Evolutionary conservation across 768 basidiomycete species (phyloP).

Genomic region (Lactifluus piperatus): DNA sequence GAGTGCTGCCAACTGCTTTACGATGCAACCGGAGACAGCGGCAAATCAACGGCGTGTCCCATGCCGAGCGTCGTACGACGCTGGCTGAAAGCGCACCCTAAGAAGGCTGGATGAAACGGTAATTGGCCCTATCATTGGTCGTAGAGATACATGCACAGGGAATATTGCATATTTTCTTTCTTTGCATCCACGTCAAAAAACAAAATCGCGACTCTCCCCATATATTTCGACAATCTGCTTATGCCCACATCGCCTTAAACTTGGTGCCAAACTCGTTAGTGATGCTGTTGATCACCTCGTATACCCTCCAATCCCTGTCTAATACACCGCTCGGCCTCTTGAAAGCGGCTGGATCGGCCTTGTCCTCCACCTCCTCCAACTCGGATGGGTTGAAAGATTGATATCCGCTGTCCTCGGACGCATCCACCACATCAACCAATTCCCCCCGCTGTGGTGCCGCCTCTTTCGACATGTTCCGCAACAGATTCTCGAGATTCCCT

Average conservation of each 20-base stretch:
- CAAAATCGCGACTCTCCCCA: not conserved
- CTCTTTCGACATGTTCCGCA: slow-evolving; percentile 25
- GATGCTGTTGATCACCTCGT: slow-evolving; percentile 37
- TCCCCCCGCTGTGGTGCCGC: slow-evolving; percentile 10
- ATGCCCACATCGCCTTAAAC: slow-evolving; percentile 50
- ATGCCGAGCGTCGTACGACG: slow-evolving; percentile 40
- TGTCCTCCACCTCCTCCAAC: slow-evolving; percentile 23
- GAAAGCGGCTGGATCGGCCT: slow-evolving; percentile 21
- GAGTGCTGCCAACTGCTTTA: slow-evolving; percentile 55
- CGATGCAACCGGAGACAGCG: slow-evolving; percentile 30
- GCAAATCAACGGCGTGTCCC: slow-evolving; percentile 56
- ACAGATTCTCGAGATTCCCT: slow-evolving; percentile 40
- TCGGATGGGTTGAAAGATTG: slow-evolving; percentile 27
- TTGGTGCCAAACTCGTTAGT: slow-evolving; percentile 47
- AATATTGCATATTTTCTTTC: not conserved
- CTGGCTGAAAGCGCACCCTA: slow-evolving; percentile 51
- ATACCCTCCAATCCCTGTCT: slow-evolving; percentile 47
- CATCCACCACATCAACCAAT: slow-evolving; percentile 18
- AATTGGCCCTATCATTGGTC: not conserved
- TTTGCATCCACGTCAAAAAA: not conserved
- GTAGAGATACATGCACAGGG: not conserved
- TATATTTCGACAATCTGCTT: not conserved
- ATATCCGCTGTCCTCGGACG: slow-evolving; percentile 30
- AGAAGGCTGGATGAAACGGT: not conserved
- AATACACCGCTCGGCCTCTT: slow-evolving; percentile 33